These are phyloP conservation scores for Aphanoascus verrucosus DNA, from an alignment of 2,329 filamentous ascomycete genomes.

Conservation along the genomic window DNA sequence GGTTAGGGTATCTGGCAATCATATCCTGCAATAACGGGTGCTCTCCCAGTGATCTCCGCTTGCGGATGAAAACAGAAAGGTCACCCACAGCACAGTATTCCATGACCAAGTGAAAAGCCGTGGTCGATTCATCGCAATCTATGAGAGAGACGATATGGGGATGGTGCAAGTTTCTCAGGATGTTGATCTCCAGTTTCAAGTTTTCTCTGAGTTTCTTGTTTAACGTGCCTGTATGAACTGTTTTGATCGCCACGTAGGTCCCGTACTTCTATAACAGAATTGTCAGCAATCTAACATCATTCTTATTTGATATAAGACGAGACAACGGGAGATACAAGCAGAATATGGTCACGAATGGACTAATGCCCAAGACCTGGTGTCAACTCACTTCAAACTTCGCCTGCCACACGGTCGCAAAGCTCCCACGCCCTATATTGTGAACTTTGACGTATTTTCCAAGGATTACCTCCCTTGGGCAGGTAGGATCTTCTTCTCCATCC, in stretches of 20 bases:
- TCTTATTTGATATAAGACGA: not conserved
- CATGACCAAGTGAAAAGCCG: constrained; percentile 94
- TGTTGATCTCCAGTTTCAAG: constrained; percentile 87
- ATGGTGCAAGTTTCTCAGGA: constrained; percentile 84
- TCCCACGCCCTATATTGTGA: constrained; percentile 89
- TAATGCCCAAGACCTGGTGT: constrained; percentile 14
- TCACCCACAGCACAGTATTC: constrained; percentile 96
- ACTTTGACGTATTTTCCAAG: constrained; percentile 73
- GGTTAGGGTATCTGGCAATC: constrained; percentile 84
- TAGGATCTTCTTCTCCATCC: constrained; percentile 17
- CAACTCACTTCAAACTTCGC: constrained; percentile 69
- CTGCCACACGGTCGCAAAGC: constrained; percentile 91
- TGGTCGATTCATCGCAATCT: constrained; percentile 73
- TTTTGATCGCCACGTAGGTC: constrained; percentile 88
- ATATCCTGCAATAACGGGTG: constrained; percentile 79
- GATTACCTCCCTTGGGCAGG: constrained; percentile 22
- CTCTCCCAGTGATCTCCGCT: constrained; percentile 66
- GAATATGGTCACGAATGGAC: not conserved
- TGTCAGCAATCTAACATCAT: constrained; percentile 7
- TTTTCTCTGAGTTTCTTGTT: constrained; percentile 97
- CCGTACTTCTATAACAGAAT: constrained; percentile 42
- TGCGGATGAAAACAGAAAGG: constrained; percentile 91
- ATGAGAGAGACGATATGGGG: constrained; percentile 95
- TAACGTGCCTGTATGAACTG: constrained; percentile 77
- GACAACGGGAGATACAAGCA: not conserved